Evolutionary conservation across 345 rosid genomes (phyloP).

Genomic region (Acer negundo): DNA sequence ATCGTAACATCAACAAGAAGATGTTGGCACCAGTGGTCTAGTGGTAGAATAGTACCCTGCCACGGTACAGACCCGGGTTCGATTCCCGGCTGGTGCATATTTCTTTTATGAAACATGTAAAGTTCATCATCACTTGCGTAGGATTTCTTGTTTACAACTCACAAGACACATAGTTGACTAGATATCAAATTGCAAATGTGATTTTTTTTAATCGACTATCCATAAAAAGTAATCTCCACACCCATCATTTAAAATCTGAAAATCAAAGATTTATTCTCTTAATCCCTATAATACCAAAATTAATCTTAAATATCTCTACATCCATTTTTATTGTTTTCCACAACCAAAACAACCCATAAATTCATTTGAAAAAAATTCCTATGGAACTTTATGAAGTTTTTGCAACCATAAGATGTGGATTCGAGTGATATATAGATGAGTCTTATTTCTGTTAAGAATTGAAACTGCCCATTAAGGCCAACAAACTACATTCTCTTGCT

Average conservation of each 20-base stretch:
- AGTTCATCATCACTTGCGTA: too few relatives aligned
- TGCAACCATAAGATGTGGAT: too few relatives aligned
- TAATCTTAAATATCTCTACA: not conserved
- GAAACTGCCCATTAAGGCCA: not conserved
- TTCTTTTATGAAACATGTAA: too few relatives aligned
- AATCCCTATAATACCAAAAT: too few relatives aligned
- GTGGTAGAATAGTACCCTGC: conserved; percentile 63
- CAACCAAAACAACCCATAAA: not conserved
- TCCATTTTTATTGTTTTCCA: too few relatives aligned
- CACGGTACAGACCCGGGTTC: conserved; percentile 58
- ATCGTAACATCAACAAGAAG: not conserved
- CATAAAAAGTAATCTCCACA: not conserved
- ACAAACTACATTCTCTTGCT: not conserved
- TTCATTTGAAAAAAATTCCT: not conserved
- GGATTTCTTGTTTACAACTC: too few relatives aligned
- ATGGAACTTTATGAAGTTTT: not conserved
- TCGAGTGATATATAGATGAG: too few relatives aligned
- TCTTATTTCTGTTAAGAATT: too few relatives aligned
- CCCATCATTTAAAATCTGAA: too few relatives aligned
- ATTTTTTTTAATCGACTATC: too few relatives aligned
- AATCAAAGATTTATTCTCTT: too few relatives aligned
- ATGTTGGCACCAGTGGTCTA: conserved; percentile 47
- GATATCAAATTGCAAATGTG: not conserved
- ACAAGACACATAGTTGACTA: too few relatives aligned
- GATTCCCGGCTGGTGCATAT: conserved; percentile 53